These are phyloP conservation scores for Malus hybrid DNA, from an alignment of 331 rosid genomes.

Conservation along the genomic window DNA sequence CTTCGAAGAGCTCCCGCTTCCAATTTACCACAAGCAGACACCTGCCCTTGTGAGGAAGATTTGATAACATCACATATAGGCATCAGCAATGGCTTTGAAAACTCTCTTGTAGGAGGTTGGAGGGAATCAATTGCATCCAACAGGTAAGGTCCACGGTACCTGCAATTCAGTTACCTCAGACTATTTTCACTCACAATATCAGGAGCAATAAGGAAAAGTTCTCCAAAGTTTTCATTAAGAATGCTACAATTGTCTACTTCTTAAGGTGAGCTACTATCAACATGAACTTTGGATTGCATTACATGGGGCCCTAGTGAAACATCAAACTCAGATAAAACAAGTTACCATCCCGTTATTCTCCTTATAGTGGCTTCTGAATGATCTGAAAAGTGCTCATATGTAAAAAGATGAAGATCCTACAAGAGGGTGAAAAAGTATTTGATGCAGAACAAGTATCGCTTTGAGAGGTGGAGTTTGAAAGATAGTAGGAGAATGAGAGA, in stretches of 20 bases:
- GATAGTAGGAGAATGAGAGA: no score
- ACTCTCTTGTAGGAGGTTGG: conserved; percentile 79
- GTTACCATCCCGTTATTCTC: neutral
- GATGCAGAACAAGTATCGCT: no score
- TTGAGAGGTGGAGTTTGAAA: no score
- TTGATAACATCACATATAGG: conserved; percentile 85
- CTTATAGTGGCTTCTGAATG: neutral
- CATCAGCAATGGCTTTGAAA: conserved; percentile 78
- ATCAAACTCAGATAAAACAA: neutral
- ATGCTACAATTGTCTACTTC: neutral
- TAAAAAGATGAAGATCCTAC: neutral
- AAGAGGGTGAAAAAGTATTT: neutral
- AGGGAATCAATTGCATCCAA: conserved; percentile 49
- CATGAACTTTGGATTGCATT: neutral
- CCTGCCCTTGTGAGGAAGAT: conserved; percentile 60
- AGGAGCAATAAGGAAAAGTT: neutral
- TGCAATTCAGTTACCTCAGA: conserved; percentile 28
- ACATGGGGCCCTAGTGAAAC: neutral
- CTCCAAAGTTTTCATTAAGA: neutral
- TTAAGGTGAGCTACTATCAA: neutral
- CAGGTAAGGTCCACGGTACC: conserved; percentile 54
- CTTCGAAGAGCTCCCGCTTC: conserved; percentile 92
- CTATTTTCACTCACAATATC: neutral
- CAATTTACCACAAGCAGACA: conserved; percentile 86
- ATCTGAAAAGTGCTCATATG: neutral